phyloP scores from a whole-genome alignment of 2,329 filamentous ascomycete genomes.

The Talaromyces marneffei region DNA sequence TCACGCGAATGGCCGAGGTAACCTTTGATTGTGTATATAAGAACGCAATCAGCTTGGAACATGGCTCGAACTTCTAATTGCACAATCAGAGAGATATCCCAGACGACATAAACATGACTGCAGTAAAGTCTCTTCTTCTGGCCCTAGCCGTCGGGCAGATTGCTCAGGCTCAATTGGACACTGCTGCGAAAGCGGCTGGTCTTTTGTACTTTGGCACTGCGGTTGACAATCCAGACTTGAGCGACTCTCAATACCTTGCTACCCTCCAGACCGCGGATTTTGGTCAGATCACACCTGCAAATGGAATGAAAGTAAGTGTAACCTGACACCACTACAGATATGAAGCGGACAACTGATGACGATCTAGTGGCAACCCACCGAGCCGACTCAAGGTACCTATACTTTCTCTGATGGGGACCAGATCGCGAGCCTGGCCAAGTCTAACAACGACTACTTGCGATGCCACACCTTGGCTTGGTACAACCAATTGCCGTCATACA shows the following conservation, averaged over 20 bases:
- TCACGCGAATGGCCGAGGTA: not conserved
- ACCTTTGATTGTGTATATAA: not conserved
- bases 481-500: conserved; percentile 48
- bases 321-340: not conserved
- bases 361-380: conserved; percentile 54
- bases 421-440: conserved; percentile 36
- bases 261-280: conserved; percentile 60
- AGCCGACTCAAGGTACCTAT: conserved; percentile 54
- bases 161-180: conserved; percentile 15
- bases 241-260: conserved; percentile 50
- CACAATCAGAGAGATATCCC: not conserved
- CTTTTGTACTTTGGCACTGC: conserved; percentile 54
- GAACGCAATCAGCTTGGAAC: not conserved
- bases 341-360: not conserved
- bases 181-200: conserved; percentile 49
- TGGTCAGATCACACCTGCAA: conserved; percentile 60
- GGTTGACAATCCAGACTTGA: conserved; percentile 51
- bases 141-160: not conserved
- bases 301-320: conserved; percentile 48
- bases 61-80: not conserved
- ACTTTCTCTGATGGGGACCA: conserved; percentile 53
- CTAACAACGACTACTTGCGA: conserved; percentile 47
- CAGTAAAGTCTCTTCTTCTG: not conserved
- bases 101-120: not conserved
- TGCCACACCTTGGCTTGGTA: conserved; percentile 58